Percentiles rank a stretch among this genome's conserved stretches.
Conservation (phyloP, 2,329 filamentous ascomycete genomes). For the Colletotrichum eleusines region DNA sequence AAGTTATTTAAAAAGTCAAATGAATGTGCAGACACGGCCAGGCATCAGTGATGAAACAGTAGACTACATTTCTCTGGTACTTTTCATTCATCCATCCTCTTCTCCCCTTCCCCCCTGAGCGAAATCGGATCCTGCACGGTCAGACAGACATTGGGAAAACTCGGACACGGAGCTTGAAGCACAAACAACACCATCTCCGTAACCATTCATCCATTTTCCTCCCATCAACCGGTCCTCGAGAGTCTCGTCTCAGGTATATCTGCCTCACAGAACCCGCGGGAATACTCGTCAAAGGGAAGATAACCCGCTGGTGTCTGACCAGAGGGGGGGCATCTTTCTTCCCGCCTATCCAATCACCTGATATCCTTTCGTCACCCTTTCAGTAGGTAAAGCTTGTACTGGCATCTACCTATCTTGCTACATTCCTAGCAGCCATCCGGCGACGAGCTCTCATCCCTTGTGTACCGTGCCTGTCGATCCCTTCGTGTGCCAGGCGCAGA, state of each 20-base stretch:
- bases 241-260: background rate
- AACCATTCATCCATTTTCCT: background rate
- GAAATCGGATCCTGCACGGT: background rate
- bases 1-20: conserved; percentile 13
- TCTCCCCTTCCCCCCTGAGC: background rate
- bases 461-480: background rate
- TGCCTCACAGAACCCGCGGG: background rate
- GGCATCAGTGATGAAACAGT: background rate
- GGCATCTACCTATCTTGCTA: background rate
- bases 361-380: background rate
- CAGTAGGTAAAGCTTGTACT: conserved; percentile 7
- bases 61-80: background rate
- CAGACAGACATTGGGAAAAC: background rate
- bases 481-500: background rate
- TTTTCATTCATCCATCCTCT: background rate
- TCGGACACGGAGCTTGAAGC: conserved; percentile 14
- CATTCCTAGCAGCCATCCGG: background rate
- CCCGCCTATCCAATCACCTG: background rate
- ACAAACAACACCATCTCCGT: background rate
- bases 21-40: background rate
- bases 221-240: background rate
- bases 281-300: background rate
- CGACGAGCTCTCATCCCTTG: conserved; percentile 7
- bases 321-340: background rate
- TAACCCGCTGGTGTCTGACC: background rate